Evolutionary conservation across 2,329 filamentous ascomycete genomes (phyloP).

Genomic region (Pyrenophora seminiperda): DNA sequence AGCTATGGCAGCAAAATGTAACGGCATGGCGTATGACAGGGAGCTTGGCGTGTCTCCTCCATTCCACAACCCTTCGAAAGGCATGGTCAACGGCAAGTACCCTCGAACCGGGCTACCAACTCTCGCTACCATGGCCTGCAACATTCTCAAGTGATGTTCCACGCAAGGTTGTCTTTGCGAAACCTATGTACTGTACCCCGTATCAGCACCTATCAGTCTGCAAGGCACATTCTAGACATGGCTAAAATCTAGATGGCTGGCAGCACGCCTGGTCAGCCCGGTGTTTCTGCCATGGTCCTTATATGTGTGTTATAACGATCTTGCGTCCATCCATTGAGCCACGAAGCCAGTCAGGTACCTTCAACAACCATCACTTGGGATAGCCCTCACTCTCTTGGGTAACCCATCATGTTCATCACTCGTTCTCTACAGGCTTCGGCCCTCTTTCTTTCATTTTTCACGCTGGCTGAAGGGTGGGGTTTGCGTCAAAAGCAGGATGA

Average conservation of each 20-base stretch:
- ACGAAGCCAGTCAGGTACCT: slow-evolving; percentile 22
- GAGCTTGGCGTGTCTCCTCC: slow-evolving; percentile 28
- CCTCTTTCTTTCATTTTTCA: slow-evolving; percentile 38
- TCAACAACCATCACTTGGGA: slow-evolving; percentile 32
- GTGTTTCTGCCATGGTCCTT: slow-evolving; percentile 21
- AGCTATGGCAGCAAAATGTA: slow-evolving; percentile 10
- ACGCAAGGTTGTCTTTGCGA: too few relatives aligned
- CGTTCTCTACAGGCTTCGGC: slow-evolving; percentile 40
- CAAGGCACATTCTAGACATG: slow-evolving; percentile 45
- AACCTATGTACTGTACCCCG: slow-evolving; percentile 20
- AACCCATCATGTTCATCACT: slow-evolving; percentile 44
- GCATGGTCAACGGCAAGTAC: slow-evolving; percentile 26
- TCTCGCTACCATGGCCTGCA: slow-evolving; percentile 32
- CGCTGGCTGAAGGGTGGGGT: slow-evolving; percentile 23
- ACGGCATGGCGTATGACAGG: slow-evolving; percentile 23
- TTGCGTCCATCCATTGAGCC: slow-evolving; percentile 19
- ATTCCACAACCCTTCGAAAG: slow-evolving; percentile 31
- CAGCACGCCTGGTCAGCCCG: slow-evolving; percentile 21
- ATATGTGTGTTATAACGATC: slow-evolving; percentile 34
- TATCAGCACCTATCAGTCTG: slow-evolving; percentile 41
- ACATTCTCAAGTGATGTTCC: slow-evolving; percentile 20
- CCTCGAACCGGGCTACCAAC: slow-evolving; percentile 18
- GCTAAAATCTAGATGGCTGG: slow-evolving; percentile 37
- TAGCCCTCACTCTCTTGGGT: slow-evolving; percentile 42
- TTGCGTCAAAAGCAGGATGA: slow-evolving; percentile 17